Conservation (phyloP, 2,329 filamentous ascomycete genomes). For the Saccharata proteae region DNA sequence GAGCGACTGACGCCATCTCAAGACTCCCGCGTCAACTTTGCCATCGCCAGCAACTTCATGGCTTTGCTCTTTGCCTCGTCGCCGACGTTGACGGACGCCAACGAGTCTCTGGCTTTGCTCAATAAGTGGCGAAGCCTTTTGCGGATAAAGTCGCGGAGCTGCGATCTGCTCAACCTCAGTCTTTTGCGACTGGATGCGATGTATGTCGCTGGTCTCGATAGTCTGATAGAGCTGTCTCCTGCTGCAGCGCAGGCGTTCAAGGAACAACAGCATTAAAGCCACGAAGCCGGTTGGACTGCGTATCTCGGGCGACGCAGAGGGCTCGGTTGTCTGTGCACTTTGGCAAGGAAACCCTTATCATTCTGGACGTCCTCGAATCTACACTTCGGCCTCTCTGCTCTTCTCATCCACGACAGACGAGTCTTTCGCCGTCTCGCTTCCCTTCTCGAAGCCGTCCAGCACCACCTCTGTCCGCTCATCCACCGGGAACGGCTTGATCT, state of each 20-base stretch:
- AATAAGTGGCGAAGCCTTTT: slow-evolving; percentile 18
- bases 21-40: slow-evolving; percentile 24
- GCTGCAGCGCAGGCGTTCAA: slow-evolving; percentile 15
- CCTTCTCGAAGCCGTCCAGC: slow-evolving; percentile 8
- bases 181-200: slow-evolving; percentile 19
- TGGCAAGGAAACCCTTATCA: not conserved
- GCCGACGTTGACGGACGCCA: slow-evolving; percentile 15
- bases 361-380: no score
- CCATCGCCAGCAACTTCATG: slow-evolving; percentile 22
- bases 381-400: not conserved
- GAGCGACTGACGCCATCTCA: not conserved
- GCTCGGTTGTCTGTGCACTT: not conserved
- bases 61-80: slow-evolving; percentile 21
- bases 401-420: slow-evolving; percentile 1
- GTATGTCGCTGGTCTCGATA: slow-evolving; percentile 18
- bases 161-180: slow-evolving; percentile 21
- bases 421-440: not conserved
- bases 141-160: slow-evolving; percentile 20
- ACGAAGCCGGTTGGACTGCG: not conserved
- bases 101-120: slow-evolving; percentile 18
- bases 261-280: slow-evolving; percentile 1
- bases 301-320: not conserved
- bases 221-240: slow-evolving; percentile 18
- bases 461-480: slow-evolving; percentile 8
- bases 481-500: slow-evolving; percentile 7